Base-by-base conservation (phyloP, 2,329 filamentous ascomycete genomes). In the Ceratocystis cubensis region DNA sequence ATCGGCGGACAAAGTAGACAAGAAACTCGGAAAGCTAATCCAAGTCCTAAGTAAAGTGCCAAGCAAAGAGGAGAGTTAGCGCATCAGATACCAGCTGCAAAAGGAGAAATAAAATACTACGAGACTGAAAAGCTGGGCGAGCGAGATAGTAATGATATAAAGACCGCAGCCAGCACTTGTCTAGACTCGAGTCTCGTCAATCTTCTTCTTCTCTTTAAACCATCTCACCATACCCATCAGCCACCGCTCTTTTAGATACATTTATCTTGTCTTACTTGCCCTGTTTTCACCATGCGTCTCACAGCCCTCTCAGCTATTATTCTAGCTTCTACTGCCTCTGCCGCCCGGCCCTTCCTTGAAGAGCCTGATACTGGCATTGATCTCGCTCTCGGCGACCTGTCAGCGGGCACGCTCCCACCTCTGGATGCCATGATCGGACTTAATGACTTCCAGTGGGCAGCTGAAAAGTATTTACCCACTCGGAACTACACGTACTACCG, bases 371-470 rank as follows among this genome's bases (percentile, higher is more conserved):
- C 78, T 1, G 78, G 78, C 56, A 76, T 80, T 46, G 74, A 77
- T n/a, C 70, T 73, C 2, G 71, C 73, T 48, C 72, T 79, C 57
- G 71, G 72, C 44, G 71, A 76, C 65, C 71, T 78, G 15, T 66
- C 73, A 13, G 69, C 68, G 1, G 67, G 67, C 28, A 46, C 28
- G 2, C 63, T 67, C n/a, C 63, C 65, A 28, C 37, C 57, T 15
- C 63, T 69, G 6, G 48, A 62, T 62, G 74, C 75, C 25, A 77
- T 81, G 20, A 73, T 77, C 0, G 76, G 75, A 13, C 73, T 81
- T 13, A 78, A 78, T 6, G 79, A 81, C 72, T 82, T 82, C 66
- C 78, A 81, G 64, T 81, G 75, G 72, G 78, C 77, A 3, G 79
- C 79, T 20, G 75, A 77, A 13, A 75, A 78, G 66, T 73, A 75